Conservation (phyloP, 805 yeast genomes). For the Blastobotrys robertii region DNA sequence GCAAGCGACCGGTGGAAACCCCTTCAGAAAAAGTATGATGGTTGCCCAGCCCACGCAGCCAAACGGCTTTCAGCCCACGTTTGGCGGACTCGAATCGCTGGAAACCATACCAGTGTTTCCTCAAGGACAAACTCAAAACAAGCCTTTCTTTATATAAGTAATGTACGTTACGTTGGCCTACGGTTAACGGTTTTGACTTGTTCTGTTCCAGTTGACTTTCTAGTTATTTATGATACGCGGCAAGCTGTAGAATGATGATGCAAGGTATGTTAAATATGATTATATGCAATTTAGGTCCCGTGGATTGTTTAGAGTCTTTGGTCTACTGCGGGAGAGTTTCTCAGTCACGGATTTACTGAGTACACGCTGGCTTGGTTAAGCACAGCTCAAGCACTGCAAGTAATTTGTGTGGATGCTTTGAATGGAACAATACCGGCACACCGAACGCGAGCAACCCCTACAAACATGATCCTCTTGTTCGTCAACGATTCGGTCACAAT, state of each 20-base stretch:
- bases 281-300: neutral
- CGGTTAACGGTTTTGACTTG: neutral
- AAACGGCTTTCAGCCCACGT: slow-evolving; percentile 41
- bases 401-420: slow-evolving; percentile 8
- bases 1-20: slow-evolving; percentile 48
- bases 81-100: slow-evolving; percentile 62
- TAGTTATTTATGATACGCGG: neutral
- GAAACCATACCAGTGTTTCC: slow-evolving; percentile 65
- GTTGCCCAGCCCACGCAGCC: slow-evolving; percentile 26
- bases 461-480: slow-evolving; percentile 9
- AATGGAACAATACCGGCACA: slow-evolving; percentile 16
- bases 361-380: slow-evolving; percentile 4
- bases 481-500: slow-evolving; percentile 8
- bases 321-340: too few relatives aligned
- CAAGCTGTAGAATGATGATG: neutral
- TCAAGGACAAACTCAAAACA: slow-evolving; percentile 39
- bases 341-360: too few relatives aligned
- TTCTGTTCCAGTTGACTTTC: neutral
- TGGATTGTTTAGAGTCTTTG: too few relatives aligned
- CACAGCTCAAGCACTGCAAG: slow-evolving; percentile 13
- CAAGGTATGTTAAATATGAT: neutral
- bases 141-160: slow-evolving; percentile 9
- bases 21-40: slow-evolving; percentile 37
- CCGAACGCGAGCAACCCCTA: slow-evolving; percentile 8
- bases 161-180: neutral